Conservation (phyloP, 441 rosid species). For the Eutrema salsugineum region DNA sequence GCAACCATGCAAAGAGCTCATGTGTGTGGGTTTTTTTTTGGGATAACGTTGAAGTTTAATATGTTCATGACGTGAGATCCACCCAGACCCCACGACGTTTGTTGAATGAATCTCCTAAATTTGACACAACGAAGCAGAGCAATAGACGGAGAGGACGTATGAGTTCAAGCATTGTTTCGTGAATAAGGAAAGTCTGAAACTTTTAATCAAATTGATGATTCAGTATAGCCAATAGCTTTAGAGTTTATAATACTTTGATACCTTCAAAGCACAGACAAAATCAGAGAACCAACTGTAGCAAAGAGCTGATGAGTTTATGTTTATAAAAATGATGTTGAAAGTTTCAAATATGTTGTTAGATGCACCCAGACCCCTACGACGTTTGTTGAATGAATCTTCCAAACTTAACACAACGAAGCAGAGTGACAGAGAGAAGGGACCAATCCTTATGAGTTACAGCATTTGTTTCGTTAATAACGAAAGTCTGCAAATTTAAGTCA, state of each 20-base stretch:
- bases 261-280: background rate
- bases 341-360: background rate
- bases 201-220: background rate
- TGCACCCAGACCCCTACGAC: background rate
- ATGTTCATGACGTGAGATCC: background rate
- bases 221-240: background rate
- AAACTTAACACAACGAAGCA: background rate
- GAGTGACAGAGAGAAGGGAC: background rate
- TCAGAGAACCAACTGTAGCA: constrained; percentile 7
- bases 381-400: constrained; percentile 1
- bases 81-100: background rate
- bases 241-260: background rate
- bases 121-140: background rate
- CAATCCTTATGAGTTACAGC: background rate
- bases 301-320: constrained; percentile 6
- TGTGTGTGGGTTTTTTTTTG: too few species aligned
- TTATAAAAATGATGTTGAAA: background rate
- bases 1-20: constrained; percentile 1
- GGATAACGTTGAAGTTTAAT: background rate
- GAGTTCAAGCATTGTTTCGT: too few species aligned
- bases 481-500: background rate
- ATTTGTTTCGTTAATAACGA: background rate
- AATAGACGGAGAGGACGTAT: too few species aligned
- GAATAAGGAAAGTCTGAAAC: background rate
- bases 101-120: constrained; percentile 1